Conservation (phyloP, 2,329 filamentous ascomycete species). For the Diaporthe eres region DNA sequence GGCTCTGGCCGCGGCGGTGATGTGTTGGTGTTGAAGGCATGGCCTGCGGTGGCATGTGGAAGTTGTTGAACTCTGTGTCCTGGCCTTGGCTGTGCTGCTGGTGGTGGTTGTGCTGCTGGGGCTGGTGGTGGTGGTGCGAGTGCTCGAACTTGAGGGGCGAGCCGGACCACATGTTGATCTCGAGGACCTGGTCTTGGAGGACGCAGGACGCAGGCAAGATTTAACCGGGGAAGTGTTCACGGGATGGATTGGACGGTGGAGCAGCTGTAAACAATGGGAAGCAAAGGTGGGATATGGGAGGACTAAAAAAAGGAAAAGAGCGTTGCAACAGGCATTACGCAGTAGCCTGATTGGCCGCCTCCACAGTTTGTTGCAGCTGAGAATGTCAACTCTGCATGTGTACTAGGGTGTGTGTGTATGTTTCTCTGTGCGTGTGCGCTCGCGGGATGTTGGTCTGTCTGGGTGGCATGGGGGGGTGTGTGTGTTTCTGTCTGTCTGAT, state of each 20-base stretch:
- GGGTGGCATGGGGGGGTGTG: not conserved
- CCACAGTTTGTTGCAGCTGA: conserved; percentile 26
- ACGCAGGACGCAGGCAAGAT: conserved; percentile 24
- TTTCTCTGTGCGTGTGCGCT: not conserved
- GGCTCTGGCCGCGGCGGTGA: conserved; percentile 40
- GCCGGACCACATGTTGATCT: conserved; percentile 40
- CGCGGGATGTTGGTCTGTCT: not conserved
- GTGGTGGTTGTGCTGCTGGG: not conserved
- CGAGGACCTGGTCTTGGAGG: not conserved
- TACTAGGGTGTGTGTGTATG: conserved; percentile 7
- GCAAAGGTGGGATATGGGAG: conserved; percentile 22
- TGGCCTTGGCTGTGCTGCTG: conserved; percentile 19
- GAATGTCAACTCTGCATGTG: conserved; percentile 32
- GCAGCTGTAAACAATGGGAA: conserved; percentile 31
- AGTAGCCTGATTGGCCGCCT: conserved; percentile 16
- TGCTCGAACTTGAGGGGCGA: conserved; percentile 41
- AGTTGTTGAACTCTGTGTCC: conserved; percentile 39
- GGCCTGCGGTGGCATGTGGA: conserved; percentile 38
- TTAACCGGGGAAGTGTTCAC: conserved; percentile 3
- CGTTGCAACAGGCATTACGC: conserved; percentile 25
- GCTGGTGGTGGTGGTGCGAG: conserved; percentile 35
- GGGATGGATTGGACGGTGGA: conserved; percentile 31
- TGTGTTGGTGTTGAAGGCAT: conserved; percentile 41
- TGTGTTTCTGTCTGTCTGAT: not conserved
- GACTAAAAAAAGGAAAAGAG: conserved; percentile 28